phyloP scores from a whole-genome alignment of 768 basidiomycete genomes.

The Gymnopilus junonius region DNA sequence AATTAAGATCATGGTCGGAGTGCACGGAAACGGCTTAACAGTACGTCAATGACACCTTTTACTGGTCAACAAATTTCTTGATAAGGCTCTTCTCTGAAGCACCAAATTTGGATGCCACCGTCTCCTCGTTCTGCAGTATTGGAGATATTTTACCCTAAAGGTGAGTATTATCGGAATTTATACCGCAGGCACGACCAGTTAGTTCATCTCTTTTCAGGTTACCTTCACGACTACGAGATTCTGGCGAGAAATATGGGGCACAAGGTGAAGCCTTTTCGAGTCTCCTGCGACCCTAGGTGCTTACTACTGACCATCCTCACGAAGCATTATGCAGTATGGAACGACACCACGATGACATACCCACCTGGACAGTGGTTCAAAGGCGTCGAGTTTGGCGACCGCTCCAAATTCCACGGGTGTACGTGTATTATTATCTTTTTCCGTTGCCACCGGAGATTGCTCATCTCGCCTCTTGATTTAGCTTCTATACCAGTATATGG shows the following conservation, averaged over 20 bases:
- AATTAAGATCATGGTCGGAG: conserved; percentile 32
- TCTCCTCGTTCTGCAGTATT: conserved; percentile 64
- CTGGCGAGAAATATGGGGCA: conserved; percentile 44
- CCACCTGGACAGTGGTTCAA: conserved; percentile 6
- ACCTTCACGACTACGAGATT: conserved; percentile 38
- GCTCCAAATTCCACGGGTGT: not conserved
- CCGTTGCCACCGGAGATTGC: not conserved
- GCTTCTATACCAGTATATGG: conserved; percentile 63
- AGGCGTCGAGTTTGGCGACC: not conserved
- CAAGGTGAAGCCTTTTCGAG: conserved; percentile 22
- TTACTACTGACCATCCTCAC: not conserved
- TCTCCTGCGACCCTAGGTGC: not conserved
- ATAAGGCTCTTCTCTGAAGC: conserved; percentile 26
- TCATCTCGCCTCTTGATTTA: not conserved
- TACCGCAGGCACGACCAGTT: not conserved
- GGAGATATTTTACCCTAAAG: conserved; percentile 66
- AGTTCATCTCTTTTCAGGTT: not conserved
- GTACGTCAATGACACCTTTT: conserved; percentile 14
- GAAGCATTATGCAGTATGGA: conserved; percentile 22
- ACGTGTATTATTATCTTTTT: not conserved
- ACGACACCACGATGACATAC: conserved; percentile 13
- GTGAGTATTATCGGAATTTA: conserved; percentile 28
- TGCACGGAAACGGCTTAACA: conserved; percentile 69
- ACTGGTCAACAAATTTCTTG: not conserved
- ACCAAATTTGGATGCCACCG: conserved; percentile 70